Evolutionary conservation across 2,329 filamentous ascomycete genomes (phyloP).

Genomic region (Epichloe amarillans): DNA sequence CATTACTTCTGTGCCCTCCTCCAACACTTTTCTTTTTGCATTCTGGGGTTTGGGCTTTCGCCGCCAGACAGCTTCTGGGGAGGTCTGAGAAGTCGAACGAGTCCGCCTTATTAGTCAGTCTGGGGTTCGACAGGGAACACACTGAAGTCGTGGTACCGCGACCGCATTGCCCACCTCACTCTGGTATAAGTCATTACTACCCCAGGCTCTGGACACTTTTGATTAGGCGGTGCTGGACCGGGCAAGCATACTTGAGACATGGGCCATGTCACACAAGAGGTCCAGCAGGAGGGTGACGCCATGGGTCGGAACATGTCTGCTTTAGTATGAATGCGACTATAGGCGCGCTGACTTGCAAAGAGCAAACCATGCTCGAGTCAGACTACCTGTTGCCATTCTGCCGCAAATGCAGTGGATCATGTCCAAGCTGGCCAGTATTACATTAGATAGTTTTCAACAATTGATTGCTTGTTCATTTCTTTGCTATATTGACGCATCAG

Average conservation of each 20-base stretch:
- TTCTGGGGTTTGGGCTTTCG: constrained; percentile 14
- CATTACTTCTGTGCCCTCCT: constrained; percentile 10
- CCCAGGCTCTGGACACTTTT: neutral
- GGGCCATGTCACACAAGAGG: neutral
- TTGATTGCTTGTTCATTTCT: constrained; percentile 6
- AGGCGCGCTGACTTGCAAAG: neutral
- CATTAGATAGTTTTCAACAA: constrained; percentile 7
- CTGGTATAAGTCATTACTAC: neutral
- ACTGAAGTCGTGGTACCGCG: neutral
- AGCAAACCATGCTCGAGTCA: too few species aligned
- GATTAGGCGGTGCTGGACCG: neutral
- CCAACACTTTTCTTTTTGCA: constrained; percentile 7
- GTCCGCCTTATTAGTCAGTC: neutral
- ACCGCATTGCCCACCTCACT: neutral
- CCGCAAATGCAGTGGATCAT: neutral
- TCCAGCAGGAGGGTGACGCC: neutral
- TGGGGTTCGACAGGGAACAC: neutral
- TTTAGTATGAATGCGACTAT: neutral
- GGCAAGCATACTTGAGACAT: neutral
- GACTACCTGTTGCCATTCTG: neutral
- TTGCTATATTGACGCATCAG: neutral
- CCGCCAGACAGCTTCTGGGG: constrained; percentile 23
- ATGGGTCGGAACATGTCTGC: neutral
- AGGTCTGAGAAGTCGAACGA: constrained; percentile 14
- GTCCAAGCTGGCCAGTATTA: neutral